Base-by-base conservation (phyloP, 495 filamentous ascomycete species). In the Parmelia sp. region DNA sequence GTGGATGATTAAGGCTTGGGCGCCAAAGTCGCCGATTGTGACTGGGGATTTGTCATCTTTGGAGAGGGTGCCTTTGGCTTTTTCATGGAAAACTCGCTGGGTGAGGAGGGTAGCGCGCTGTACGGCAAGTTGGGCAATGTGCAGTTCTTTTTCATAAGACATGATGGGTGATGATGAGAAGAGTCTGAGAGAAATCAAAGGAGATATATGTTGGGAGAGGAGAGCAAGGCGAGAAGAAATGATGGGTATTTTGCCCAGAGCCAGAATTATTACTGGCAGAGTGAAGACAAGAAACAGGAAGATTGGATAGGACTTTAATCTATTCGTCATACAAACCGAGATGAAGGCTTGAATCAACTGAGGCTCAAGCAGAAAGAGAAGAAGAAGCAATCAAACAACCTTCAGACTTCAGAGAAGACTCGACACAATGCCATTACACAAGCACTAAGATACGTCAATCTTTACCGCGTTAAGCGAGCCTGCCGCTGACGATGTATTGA, bases 31-130 rank as follows among this genome's bases (percentile, higher is more conserved):
- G 73, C 92, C 94, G 67, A 97, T 92, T 37, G 94, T 98, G 68
- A 98, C 94, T 65, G 95, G 94, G 31, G 95, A 97, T 68, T 86
- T 87, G 78, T 98, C 95, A 74, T 89, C 87, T 80, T 97, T 99
- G 69, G 88, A 90, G 40, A 95, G 80, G 61, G 94, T 96, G 64
- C 92, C 92, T 78, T 97, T 97, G 68, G 91, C 86, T 72, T 88
- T 90, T 63, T 90, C 87, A 77, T 90, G 86, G 83, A 95, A 97
- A 75, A 97, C 92, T 66, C 85, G 86, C 79, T 96, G 91, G 61
- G 94, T 97, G 64, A 97, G 86, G 66, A 92, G 78, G 35, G 86
- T 80, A 25, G 94, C 94, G 62, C 95, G 86, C 76, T 96, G 92
- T 57, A 97, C 91, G 63, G 95, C 92, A 29, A 97, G 86, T 74